A percentile compares a stretch with the other conserved stretches of the same genome.
Evolutionary conservation across 2,329 filamentous ascomycete species (phyloP).

Genomic region (Aspergillus eucalypticola): DNA sequence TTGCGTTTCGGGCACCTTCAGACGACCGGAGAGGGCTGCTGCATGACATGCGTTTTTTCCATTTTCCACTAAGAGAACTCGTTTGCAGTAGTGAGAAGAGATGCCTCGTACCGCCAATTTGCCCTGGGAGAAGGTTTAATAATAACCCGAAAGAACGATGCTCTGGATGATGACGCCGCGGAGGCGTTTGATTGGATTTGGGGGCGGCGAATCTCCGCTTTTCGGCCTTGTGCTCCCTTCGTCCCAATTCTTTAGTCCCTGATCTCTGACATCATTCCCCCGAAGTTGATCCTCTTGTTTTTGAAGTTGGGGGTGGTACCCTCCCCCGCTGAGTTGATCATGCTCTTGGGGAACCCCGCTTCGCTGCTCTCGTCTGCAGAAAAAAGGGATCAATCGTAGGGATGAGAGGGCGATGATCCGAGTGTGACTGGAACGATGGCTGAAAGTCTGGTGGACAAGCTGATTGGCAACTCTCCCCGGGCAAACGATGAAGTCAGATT

Average conservation of each 20-base stretch:
- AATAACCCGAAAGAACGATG: conserved; percentile 4
- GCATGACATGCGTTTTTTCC: conserved; percentile 20
- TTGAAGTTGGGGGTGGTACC: neutral
- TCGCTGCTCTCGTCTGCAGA: neutral
- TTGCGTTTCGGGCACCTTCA: conserved; percentile 11
- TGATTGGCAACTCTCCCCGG: neutral
- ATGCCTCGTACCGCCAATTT: neutral
- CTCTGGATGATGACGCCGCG: conserved; percentile 6
- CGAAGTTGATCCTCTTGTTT: conserved; percentile 1
- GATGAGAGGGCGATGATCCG: neutral
- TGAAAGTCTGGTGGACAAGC: neutral
- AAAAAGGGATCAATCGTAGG: neutral
- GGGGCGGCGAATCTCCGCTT: conserved; percentile 10
- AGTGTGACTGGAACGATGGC: neutral
- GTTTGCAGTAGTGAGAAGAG: neutral
- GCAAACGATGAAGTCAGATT: neutral
- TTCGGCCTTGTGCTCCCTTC: neutral
- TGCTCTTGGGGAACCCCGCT: neutral
- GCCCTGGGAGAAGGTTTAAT: conserved; percentile 9
- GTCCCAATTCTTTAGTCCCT: conserved; percentile 14
- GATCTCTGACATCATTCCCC: conserved; percentile 19
- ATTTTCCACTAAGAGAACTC: neutral
- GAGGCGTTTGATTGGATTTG: conserved; percentile 11
- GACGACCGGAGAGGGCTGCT: conserved; percentile 10
- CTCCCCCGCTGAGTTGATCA: neutral